Percentiles rank a stretch among this genome's conserved stretches.
phyloP scores from a whole-genome alignment of 495 filamentous ascomycete genomes.

The Aspergillus cristatus region DNA sequence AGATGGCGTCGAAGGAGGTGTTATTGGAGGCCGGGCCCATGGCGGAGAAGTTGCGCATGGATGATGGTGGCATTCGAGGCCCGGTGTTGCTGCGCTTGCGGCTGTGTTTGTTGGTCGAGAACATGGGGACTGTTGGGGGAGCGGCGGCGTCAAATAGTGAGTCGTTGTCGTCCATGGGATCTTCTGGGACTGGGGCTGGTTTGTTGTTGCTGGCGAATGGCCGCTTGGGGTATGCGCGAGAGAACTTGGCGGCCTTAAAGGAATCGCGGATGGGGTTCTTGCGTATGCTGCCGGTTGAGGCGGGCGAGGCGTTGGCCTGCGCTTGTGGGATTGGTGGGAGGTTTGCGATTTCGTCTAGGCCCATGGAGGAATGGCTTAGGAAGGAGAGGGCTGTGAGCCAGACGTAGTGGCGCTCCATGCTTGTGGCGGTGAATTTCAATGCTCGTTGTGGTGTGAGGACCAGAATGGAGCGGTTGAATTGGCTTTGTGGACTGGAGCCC shows the following conservation, averaged over 20 bases:
- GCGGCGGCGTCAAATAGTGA: slow-evolving; percentile 50
- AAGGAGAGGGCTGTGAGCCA: slow-evolving; percentile 94
- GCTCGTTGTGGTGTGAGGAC: slow-evolving; percentile 90
- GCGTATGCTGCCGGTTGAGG: slow-evolving; percentile 38
- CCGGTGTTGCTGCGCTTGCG: slow-evolving; percentile 83
- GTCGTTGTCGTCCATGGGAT: slow-evolving; percentile 15
- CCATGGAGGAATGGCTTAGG: slow-evolving; percentile 73
- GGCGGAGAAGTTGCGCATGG: slow-evolving; percentile 66
- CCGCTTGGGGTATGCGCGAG: slow-evolving; percentile 40
- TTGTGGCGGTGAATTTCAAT: slow-evolving; percentile 86
- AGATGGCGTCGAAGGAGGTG: slow-evolving; percentile 50
- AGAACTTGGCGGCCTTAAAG: slow-evolving; percentile 76
- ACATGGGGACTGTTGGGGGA: slow-evolving; percentile 72
- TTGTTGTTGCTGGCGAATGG: slow-evolving; percentile 28
- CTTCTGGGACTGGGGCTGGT: slow-evolving; percentile 25
- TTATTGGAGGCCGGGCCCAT: slow-evolving; percentile 30
- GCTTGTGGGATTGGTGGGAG: slow-evolving; percentile 46
- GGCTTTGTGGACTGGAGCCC: slow-evolving; percentile 38
- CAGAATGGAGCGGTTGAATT: slow-evolving; percentile 90
- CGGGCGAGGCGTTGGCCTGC: slow-evolving; percentile 28
- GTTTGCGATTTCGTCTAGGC: slow-evolving; percentile 55
- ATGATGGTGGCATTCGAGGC: slow-evolving; percentile 52
- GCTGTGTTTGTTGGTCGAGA: slow-evolving; percentile 56
- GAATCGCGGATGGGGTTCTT: slow-evolving; percentile 76
- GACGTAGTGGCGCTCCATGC: slow-evolving; percentile 80